Base-by-base conservation (phyloP, 495 filamentous ascomycete species). In the Hypoxylon cercidicola region DNA sequence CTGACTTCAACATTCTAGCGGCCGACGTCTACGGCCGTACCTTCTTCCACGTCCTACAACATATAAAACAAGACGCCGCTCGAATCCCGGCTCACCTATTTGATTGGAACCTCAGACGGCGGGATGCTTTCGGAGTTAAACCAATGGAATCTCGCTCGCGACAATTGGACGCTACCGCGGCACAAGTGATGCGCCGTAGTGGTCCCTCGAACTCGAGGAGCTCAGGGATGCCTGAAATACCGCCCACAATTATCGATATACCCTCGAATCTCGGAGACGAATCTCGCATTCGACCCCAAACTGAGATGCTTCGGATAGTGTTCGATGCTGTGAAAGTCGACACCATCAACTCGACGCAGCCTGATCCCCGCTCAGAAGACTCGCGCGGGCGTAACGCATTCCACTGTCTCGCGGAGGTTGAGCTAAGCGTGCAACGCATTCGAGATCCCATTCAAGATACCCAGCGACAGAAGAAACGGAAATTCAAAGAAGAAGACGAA, bases 371-470 rank as follows among this genome's bases (percentile, higher is more conserved):
- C 1, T 34, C 72, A 8, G 78, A 81, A 57, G 80, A 83, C 60
- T 9, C 68, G 0, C 73, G 69, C 4, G 79, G 81, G 15, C 77
- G 79, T 4, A 83, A 84, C 65, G 81, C 78, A 19, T 68, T 84
- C 13, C 80, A 84, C 52, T 80, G 79, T 53, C 75, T 84, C 25
- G 81, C 81, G 20, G 79, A 81, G 61, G 81, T 77, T 21, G 60
- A 67, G 48, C 61, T 74, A 30, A 47, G 60, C 25, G 18, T 56
- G 0, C 13, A 49, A 3, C 56, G 52, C 12, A 52, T 61, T 9
- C 55, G 57, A 54, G 55, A 66, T 23, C 34, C 41, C 3, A 30
- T 19, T 0, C 21, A 51, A 1, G 61, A 58, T 20, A 59, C 35
- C 20, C 62, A 53, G 20, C 51, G 52, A 47, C 62, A 58, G 16